A percentile compares a stretch with the other conserved stretches of the same genome.
These are phyloP conservation scores for Fusarium sp. DNA, from an alignment of 2,329 filamentous ascomycete genomes.

Conservation along the genomic window DNA sequence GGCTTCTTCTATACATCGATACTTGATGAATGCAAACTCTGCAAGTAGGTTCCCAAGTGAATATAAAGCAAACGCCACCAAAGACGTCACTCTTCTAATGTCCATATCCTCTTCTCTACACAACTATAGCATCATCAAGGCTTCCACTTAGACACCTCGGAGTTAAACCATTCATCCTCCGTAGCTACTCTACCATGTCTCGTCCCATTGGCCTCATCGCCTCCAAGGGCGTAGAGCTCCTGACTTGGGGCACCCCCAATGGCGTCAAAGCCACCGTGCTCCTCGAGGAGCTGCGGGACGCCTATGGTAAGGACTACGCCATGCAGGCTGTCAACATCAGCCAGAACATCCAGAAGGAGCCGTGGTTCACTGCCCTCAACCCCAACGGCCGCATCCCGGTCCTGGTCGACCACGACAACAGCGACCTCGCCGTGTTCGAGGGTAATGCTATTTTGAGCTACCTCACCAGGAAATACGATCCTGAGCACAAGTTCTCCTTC, in stretches of 20 bases:
- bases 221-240: slow-evolving; percentile 72
- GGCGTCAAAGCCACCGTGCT: slow-evolving; percentile 70
- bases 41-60: background rate
- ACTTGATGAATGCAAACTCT: background rate
- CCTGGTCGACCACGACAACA: slow-evolving; percentile 74
- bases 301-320: slow-evolving; percentile 71
- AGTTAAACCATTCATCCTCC: background rate
- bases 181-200: slow-evolving; percentile 40
- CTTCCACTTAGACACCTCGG: background rate
- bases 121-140: background rate
- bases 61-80: background rate
- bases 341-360: slow-evolving; percentile 74
- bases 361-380: slow-evolving; percentile 72
- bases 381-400: slow-evolving; percentile 76
- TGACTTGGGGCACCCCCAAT: slow-evolving; percentile 68
- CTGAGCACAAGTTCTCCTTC: slow-evolving; percentile 59
- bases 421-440: slow-evolving; percentile 76
- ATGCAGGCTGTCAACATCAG: slow-evolving; percentile 69
- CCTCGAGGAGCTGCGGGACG: slow-evolving; percentile 75
- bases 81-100: slow-evolving; percentile 1
- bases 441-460: slow-evolving; percentile 80
- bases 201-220: slow-evolving; percentile 67
- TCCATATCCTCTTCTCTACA: background rate
- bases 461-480: slow-evolving; percentile 78
- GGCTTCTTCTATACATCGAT: background rate